Conservation (phyloP, 495 filamentous ascomycete genomes). For the Xylaria telfairii region DNA sequence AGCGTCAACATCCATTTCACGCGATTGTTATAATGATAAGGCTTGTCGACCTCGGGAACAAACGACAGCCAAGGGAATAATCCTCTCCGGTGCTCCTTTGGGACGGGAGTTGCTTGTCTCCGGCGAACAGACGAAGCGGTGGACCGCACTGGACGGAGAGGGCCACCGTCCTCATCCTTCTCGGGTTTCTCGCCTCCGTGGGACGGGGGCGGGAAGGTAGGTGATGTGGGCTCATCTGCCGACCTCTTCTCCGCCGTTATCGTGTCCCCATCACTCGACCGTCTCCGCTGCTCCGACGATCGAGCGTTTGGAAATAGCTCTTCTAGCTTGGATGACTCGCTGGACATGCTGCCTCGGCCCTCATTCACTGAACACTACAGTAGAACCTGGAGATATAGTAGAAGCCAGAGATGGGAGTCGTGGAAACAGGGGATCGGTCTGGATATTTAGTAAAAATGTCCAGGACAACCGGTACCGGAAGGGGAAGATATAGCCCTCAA, state of each 20-base stretch:
- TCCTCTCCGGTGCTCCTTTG: constrained; percentile 72
- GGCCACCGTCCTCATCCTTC: constrained; percentile 26
- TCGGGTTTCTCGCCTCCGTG: constrained; percentile 14
- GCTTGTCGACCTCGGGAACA: constrained; percentile 81
- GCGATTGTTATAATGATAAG: constrained; percentile 71
- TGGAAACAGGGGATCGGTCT: neutral
- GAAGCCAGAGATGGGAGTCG: neutral
- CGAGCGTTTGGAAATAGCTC: constrained; percentile 10
- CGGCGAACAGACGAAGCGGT: constrained; percentile 48
- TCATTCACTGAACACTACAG: neutral
- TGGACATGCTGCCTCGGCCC: neutral
- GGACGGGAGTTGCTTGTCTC: constrained; percentile 58
- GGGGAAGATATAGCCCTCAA: neutral
- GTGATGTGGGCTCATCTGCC: constrained; percentile 5
- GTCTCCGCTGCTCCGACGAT: neutral
- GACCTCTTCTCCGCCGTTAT: constrained; percentile 13
- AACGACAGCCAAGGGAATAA: constrained; percentile 74
- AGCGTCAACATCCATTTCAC: constrained; percentile 89
- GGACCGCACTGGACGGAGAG: constrained; percentile 31
- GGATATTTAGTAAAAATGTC: neutral
- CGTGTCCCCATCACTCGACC: constrained; percentile 1
- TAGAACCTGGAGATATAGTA: too few relatives aligned
- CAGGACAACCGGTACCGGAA: neutral
- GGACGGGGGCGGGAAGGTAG: neutral
- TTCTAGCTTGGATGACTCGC: constrained; percentile 8